Percentiles rank a stretch among this genome's conserved stretches.
Evolutionary conservation across 495 filamentous ascomycete genomes (phyloP).

Genomic region (Podospora anserina): DNA sequence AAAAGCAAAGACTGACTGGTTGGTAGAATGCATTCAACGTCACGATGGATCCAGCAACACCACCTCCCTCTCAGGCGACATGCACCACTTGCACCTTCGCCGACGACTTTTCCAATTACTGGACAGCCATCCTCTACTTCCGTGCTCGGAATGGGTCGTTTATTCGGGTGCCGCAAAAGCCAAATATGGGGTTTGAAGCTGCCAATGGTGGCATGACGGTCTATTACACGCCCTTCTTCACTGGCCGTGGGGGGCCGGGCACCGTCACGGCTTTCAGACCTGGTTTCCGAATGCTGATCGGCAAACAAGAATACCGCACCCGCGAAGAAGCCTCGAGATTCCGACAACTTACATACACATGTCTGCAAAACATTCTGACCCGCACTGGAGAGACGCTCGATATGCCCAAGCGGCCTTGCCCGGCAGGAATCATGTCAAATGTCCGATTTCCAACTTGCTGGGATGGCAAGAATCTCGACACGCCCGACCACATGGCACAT

Average conservation of each 20-base stretch:
- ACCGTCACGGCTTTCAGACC: conserved; percentile 45
- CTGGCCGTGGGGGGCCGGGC: conserved; percentile 19
- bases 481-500: conserved; percentile 40
- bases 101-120: conserved; percentile 45
- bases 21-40: conserved; percentile 30
- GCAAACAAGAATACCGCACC: conserved; percentile 48
- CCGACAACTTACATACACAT: conserved; percentile 43
- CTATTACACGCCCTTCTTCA: conserved; percentile 41
- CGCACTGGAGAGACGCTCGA: conserved; percentile 34
- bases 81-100: conserved; percentile 38
- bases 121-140: conserved; percentile 44
- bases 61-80: conserved; percentile 30
- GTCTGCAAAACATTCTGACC: conserved; percentile 33
- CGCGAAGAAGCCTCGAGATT: conserved; percentile 33
- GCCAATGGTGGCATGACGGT: conserved; percentile 39
- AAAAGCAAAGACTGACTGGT: neutral
- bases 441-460: conserved; percentile 37
- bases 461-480: conserved; percentile 34
- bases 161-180: conserved; percentile 35
- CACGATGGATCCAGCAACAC: conserved; percentile 30
- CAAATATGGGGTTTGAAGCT: conserved; percentile 23
- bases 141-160: conserved; percentile 38
- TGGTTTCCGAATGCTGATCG: conserved; percentile 73
- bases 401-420: conserved; percentile 36
- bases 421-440: conserved; percentile 41